Percentiles rank a stretch among this genome's conserved stretches.
Conservation (phyloP, 495 filamentous ascomycete species). For the Neurospora sp. region DNA sequence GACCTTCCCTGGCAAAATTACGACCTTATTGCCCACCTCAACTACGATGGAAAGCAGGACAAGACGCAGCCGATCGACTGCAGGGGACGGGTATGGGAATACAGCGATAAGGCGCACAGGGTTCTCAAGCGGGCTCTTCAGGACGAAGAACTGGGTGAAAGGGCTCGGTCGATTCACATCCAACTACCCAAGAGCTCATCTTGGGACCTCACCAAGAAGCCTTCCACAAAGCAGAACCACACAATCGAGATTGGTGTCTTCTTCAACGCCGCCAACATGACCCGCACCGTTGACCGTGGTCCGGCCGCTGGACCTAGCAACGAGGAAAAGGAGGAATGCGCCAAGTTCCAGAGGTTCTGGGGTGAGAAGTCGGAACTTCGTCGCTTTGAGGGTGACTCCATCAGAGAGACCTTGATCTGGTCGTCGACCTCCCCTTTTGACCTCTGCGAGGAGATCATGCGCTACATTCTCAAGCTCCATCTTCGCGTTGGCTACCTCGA, state of each 20-base stretch:
- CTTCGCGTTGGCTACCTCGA: slow-evolving; percentile 33
- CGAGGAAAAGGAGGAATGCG: slow-evolving; percentile 62
- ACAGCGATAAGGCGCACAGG: slow-evolving; percentile 45
- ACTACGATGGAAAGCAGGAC: slow-evolving; percentile 6
- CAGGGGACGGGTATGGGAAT: slow-evolving; percentile 22
- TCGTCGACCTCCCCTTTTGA: slow-evolving; percentile 44
- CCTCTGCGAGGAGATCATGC: slow-evolving; percentile 70
- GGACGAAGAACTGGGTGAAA: slow-evolving; percentile 43
- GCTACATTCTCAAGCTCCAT: slow-evolving; percentile 60
- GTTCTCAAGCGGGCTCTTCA: slow-evolving; percentile 54
- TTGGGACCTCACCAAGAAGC: slow-evolving; percentile 31
- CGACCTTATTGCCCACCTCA: slow-evolving; percentile 46
- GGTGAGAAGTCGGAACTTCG: slow-evolving; percentile 64
- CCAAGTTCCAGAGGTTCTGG: slow-evolving; percentile 65
- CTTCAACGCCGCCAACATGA: slow-evolving; percentile 58
- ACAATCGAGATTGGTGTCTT: slow-evolving; percentile 54
- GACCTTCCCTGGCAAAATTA: slow-evolving; percentile 59
- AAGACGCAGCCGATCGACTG: slow-evolving; percentile 17
- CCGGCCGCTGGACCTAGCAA: slow-evolving; percentile 48
- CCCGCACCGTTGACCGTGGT: slow-evolving; percentile 73
- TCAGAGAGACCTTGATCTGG: slow-evolving; percentile 79
- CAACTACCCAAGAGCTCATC: slow-evolving; percentile 23
- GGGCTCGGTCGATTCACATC: slow-evolving; percentile 57
- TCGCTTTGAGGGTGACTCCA: slow-evolving; percentile 64
- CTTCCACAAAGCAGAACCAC: slow-evolving; percentile 12